Conservation (phyloP, 139 green algal genomes). For the Closterium sp. region DNA sequence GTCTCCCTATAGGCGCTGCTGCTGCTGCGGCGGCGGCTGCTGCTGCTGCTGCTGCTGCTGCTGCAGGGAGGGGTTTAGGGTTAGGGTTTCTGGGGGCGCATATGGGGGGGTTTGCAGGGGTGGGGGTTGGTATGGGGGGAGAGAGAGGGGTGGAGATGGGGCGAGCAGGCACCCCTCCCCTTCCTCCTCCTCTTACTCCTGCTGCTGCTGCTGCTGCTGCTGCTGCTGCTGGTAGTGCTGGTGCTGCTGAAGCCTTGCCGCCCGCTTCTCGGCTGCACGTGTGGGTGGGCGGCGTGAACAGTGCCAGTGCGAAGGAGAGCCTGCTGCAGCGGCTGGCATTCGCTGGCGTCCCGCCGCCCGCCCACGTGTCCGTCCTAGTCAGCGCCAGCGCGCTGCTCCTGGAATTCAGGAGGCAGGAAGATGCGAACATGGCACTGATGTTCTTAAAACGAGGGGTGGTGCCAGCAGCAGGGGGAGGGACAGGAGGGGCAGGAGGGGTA, state of each 20-base stretch:
- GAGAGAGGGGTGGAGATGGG: slow-evolving; percentile 8
- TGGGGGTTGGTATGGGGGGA: not conserved
- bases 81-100: not conserved
- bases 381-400: slow-evolving; percentile 41
- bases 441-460: not conserved
- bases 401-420: slow-evolving; percentile 36
- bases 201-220: not conserved
- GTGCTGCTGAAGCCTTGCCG: not conserved
- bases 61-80: not conserved
- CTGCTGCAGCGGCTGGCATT: slow-evolving; percentile 22
- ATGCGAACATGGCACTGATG: slow-evolving; percentile 12
- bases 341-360: slow-evolving; percentile 1
- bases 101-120: not conserved
- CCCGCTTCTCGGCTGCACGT: slow-evolving; percentile 11
- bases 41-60: not conserved
- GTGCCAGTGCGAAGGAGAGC: slow-evolving; percentile 47
- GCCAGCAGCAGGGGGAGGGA: too few relatives aligned
- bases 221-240: too few relatives aligned
- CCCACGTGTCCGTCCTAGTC: slow-evolving; percentile 37
- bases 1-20: not conserved
- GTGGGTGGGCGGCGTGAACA: slow-evolving; percentile 44
- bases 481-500: not conserved
- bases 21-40: too few relatives aligned
- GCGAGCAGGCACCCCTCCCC: not conserved
- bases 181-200: not conserved